A percentile compares a stretch with the other conserved stretches of the same genome.
These are phyloP conservation scores for Botrytis deweyae DNA, from an alignment of 2,329 filamentous ascomycete species.

Conservation along the genomic window DNA sequence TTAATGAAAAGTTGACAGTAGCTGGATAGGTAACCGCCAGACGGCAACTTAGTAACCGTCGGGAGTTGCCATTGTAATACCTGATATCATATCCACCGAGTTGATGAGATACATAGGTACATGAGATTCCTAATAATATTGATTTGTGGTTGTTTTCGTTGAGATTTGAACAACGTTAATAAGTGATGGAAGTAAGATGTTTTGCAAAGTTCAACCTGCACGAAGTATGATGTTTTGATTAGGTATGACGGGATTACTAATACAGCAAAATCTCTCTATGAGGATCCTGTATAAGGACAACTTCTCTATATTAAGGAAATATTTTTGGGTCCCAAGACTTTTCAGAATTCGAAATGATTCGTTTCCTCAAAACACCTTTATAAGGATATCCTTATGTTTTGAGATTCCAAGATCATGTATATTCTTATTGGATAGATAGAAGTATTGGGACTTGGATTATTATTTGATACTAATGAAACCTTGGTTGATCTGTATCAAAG, in stretches of 20 bases:
- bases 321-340: no score
- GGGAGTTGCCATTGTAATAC: conserved; percentile 19
- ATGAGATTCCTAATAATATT: neutral
- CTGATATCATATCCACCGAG: neutral
- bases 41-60: conserved; percentile 13
- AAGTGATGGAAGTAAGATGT: neutral
- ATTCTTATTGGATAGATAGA: no score
- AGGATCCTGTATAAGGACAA: no score
- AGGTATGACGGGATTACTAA: neutral
- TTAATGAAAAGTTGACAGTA: neutral
- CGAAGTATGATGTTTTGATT: neutral
- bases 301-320: no score
- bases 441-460: no score
- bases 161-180: neutral
- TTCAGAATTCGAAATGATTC: no score
- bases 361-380: no score
- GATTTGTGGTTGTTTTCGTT: conserved; percentile 12
- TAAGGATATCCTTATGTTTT: no score
- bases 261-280: no score
- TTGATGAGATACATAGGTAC: conserved; percentile 12
- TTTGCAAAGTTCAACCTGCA: neutral
- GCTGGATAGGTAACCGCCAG: conserved; percentile 13
- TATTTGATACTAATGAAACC: no score
- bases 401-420: no score
- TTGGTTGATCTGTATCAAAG: no score